Base-by-base conservation (phyloP, 2,329 filamentous ascomycete genomes). In the Colletotrichum karsti region DNA sequence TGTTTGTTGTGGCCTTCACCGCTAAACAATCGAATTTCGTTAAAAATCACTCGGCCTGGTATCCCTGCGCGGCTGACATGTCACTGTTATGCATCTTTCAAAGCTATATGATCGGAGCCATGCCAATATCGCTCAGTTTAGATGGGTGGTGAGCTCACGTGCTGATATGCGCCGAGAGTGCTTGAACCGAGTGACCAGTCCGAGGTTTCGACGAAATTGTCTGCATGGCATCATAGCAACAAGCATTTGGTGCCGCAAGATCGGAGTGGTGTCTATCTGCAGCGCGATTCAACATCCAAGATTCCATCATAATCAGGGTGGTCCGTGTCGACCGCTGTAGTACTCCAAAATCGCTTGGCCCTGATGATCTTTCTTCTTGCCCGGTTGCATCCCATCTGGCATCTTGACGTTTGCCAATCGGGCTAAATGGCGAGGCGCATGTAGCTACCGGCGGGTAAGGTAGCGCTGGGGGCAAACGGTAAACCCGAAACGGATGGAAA, bases 31-130 rank as follows among this genome's bases (percentile, higher is more conserved):
- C 37, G 50, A 35, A 28, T 12, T 20, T 48, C 33, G 50, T 63
- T 56, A 20, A n/a, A n/a, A n/a, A 26, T 41, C 26, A 22, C 5
- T 46, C 22, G 28, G 30, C 7, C 13, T 26, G 18, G 2, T 20
- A 67, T 53, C 64, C 64, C 22, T 63, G 58, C 26, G 4, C 48
- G 15, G 12, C 50, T 4, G 20, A 41, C 6, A 48, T 61, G 48
- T 22, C 39, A 24, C 42, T 9, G 18, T 56, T 24, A 55, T 55
- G 48, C 57, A 28, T 28, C 53, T 18, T 30, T 24, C 18, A 20
- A 1, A 26, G 26, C 44, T 53, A 60, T 48, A 60, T 13, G 48
- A 55, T 48, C 18, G 13, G 7, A 24, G 48, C 30, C 57, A 48
- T 46, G 33, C n/a, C 24, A 61, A 62, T 62, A 62, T 48, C 5